These are phyloP conservation scores for Plectosphaerella plurivora DNA, from an alignment of 2,329 filamentous ascomycete species.

Conservation along the genomic window DNA sequence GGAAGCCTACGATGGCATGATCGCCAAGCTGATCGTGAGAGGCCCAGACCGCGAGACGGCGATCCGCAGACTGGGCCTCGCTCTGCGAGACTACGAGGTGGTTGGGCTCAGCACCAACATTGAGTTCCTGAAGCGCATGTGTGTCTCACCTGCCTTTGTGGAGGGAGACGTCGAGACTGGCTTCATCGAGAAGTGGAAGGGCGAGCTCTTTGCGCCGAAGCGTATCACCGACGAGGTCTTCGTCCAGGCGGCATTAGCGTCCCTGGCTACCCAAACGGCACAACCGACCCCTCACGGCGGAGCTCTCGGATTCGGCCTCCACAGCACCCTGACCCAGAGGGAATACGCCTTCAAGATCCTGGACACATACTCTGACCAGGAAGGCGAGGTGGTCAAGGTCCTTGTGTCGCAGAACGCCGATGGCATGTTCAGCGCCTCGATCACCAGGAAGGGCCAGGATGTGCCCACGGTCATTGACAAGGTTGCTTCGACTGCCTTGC, in stretches of 20 bases:
- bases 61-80: constrained; percentile 74
- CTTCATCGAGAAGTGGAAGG: constrained; percentile 85
- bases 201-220: constrained; percentile 68
- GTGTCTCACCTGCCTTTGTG: constrained; percentile 76
- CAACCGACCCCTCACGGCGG: constrained; percentile 36
- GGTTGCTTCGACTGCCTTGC: neutral
- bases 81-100: constrained; percentile 85
- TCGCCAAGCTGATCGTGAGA: constrained; percentile 92
- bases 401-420: constrained; percentile 42
- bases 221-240: constrained; percentile 67
- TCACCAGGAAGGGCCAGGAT: constrained; percentile 36
- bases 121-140: constrained; percentile 89
- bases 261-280: constrained; percentile 6
- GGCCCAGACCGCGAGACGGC: constrained; percentile 74
- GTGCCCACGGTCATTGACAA: constrained; percentile 31
- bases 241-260: constrained; percentile 75
- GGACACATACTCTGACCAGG: constrained; percentile 60
- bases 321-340: constrained; percentile 34
- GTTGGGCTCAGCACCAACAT: constrained; percentile 93
- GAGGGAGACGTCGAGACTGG: constrained; percentile 89
- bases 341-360: constrained; percentile 48
- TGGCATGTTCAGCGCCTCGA: constrained; percentile 40
- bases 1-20: constrained; percentile 97
- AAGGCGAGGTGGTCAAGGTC: constrained; percentile 56
- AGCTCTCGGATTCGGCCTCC: constrained; percentile 50